Percentiles rank a stretch among this genome's conserved stretches.
These are phyloP conservation scores for Puccinia hordei DNA, from an alignment of 1,284 basidiomycete species.

Conservation along the genomic window DNA sequence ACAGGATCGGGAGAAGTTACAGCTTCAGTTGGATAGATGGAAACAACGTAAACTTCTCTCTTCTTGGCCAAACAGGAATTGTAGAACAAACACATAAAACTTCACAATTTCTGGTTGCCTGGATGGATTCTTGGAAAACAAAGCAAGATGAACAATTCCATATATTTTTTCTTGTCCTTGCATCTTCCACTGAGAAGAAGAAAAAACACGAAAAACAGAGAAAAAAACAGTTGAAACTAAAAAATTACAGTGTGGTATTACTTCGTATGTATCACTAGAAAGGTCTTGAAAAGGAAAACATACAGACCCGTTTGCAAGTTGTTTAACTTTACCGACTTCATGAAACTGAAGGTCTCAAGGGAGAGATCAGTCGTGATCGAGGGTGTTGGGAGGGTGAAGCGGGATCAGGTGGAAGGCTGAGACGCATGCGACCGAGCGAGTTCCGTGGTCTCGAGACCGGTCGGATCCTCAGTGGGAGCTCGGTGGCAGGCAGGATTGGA, in stretches of 20 bases:
- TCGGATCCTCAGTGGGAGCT: constrained; percentile 25
- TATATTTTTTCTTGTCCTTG: background rate
- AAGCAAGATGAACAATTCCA: background rate
- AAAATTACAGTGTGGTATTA: background rate
- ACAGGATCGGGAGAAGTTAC: too few relatives aligned
- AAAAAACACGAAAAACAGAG: background rate
- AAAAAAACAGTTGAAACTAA: background rate
- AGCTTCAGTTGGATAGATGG: too few relatives aligned
- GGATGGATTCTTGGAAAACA: too few relatives aligned
- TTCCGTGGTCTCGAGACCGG: constrained; percentile 34
- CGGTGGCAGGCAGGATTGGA: constrained; percentile 10
- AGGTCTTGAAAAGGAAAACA: background rate
- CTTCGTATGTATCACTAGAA: background rate
- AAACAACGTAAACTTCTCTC: too few relatives aligned
- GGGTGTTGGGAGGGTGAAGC: constrained; percentile 29
- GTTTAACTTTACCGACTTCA: background rate
- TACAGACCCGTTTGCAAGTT: background rate
- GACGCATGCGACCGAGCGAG: constrained; percentile 47
- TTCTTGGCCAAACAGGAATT: too few relatives aligned
- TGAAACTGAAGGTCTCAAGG: constrained; percentile 4
- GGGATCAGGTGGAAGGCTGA: constrained; percentile 42
- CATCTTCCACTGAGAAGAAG: background rate
- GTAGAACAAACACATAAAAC: too few relatives aligned
- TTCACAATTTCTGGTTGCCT: too few relatives aligned
- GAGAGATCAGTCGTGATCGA: constrained; percentile 26